Evolutionary conservation across 129 eudicot species (phyloP).

Genomic region (Centrapalus pauciflorus): DNA sequence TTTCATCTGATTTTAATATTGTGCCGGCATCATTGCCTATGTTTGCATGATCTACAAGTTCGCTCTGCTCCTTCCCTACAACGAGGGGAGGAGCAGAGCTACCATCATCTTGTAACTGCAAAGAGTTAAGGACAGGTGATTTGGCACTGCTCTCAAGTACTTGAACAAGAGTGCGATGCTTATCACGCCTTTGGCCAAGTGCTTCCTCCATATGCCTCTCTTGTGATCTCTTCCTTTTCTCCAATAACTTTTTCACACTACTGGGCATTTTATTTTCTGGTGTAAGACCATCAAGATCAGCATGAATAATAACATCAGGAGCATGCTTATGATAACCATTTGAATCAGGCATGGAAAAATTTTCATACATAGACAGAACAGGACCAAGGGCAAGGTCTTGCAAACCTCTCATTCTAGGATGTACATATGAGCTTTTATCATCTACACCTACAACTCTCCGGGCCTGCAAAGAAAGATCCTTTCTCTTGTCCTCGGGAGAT

Average conservation of each 20-base stretch:
- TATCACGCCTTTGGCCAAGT: slow-evolving; percentile 48
- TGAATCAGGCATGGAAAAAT: slow-evolving; percentile 25
- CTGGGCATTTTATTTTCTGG: slow-evolving; percentile 20
- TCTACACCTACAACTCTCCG: slow-evolving; percentile 30
- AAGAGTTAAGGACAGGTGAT: slow-evolving; percentile 17
- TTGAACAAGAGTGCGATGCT: slow-evolving; percentile 53
- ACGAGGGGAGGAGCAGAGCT: slow-evolving; percentile 12
- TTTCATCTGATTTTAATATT: slow-evolving; percentile 26
- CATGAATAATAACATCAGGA: slow-evolving; percentile 8
- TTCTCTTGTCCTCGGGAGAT: slow-evolving; percentile 30
- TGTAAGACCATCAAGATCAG: slow-evolving; percentile 17
- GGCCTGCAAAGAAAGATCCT: slow-evolving; percentile 15
- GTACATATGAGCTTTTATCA: slow-evolving; percentile 39
- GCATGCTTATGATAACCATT: slow-evolving; percentile 19
- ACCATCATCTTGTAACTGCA: slow-evolving; percentile 39
- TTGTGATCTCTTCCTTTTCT: slow-evolving; percentile 42
- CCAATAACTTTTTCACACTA: slow-evolving; percentile 24
- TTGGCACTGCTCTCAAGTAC: slow-evolving; percentile 43
- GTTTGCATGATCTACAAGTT: slow-evolving; percentile 23
- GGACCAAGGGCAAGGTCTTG: slow-evolving; percentile 55
- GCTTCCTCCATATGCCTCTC: slow-evolving; percentile 40
- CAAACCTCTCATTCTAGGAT: slow-evolving; percentile 62
- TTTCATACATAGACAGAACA: slow-evolving; percentile 31
- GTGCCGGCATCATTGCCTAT: slow-evolving; percentile 34
- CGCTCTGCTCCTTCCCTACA: slow-evolving; percentile 41